phyloP scores from a whole-genome alignment of 2,329 filamentous ascomycete genomes.

The Aspergillus tanneri region DNA sequence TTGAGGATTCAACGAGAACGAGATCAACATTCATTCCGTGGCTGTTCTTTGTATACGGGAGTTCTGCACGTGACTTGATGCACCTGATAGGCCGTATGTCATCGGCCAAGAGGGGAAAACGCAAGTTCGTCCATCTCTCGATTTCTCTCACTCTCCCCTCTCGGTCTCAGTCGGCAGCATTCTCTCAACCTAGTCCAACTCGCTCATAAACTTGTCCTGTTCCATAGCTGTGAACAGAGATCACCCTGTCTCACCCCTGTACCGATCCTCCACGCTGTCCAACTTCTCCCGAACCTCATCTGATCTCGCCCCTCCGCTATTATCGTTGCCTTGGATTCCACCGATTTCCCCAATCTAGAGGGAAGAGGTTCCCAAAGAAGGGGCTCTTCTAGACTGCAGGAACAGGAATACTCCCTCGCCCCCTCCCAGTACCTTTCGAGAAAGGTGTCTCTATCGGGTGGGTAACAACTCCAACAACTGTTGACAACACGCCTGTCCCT shows the following conservation, averaged over 20 bases:
- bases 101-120: conserved; percentile 36
- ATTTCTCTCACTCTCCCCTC: background rate
- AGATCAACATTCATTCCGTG: background rate
- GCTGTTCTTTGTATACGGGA: background rate
- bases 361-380: background rate
- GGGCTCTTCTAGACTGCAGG: background rate
- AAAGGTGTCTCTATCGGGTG: background rate
- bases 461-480: background rate
- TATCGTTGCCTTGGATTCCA: background rate
- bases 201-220: background rate
- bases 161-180: background rate
- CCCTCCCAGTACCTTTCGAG: too few relatives aligned
- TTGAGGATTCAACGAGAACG: background rate
- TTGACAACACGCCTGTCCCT: background rate
- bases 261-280: background rate
- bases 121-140: conserved; percentile 8
- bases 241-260: background rate
- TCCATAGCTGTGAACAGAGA: background rate
- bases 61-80: conserved; percentile 32
- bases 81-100: conserved; percentile 38
- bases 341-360: background rate
- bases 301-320: conserved; percentile 4
- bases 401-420: background rate
- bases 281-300: background rate
- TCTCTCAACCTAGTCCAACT: background rate